phyloP scores from a whole-genome alignment of 768 basidiomycete species.

The Dioszegia hungarica region DNA sequence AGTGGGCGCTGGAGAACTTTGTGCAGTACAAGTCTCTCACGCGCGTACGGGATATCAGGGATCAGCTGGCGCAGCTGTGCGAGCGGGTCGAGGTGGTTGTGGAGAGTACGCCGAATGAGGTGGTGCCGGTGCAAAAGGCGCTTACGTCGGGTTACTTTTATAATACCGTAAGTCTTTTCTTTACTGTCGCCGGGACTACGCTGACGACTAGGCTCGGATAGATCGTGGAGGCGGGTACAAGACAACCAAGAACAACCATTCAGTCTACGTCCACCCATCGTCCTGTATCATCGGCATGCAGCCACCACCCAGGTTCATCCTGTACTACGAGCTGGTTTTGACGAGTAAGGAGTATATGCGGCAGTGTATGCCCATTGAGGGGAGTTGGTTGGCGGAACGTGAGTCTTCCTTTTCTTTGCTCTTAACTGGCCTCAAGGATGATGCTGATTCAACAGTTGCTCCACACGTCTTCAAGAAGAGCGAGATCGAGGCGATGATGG shows the following conservation, averaged over 20 bases:
- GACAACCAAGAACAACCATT: slow-evolving; percentile 91
- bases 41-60: slow-evolving; percentile 88
- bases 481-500: slow-evolving; percentile 47
- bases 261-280: slow-evolving; percentile 94
- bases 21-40: slow-evolving; percentile 90
- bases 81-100: slow-evolving; percentile 95
- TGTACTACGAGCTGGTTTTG: slow-evolving; percentile 97
- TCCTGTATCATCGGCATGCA: slow-evolving; percentile 92
- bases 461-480: slow-evolving; percentile 86
- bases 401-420: slow-evolving; percentile 34
- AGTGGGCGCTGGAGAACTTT: slow-evolving; percentile 57
- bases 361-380: slow-evolving; percentile 98
- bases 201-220: slow-evolving; percentile 64
- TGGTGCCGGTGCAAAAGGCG: slow-evolving; percentile 89
- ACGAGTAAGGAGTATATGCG: slow-evolving; percentile 96
- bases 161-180: slow-evolving; percentile 63
- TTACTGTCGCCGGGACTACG: background rate
- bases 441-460: slow-evolving; percentile 68
- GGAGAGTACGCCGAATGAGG: slow-evolving; percentile 83
- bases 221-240: slow-evolving; percentile 96
- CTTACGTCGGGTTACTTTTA: slow-evolving; percentile 94
- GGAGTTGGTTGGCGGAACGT: slow-evolving; percentile 88
- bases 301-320: slow-evolving; percentile 79
- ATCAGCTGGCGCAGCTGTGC: slow-evolving; percentile 86
- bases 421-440: background rate